Evolutionary conservation across 768 basidiomycete species (phyloP).

Genomic region (Fomitopsis pulvina): DNA sequence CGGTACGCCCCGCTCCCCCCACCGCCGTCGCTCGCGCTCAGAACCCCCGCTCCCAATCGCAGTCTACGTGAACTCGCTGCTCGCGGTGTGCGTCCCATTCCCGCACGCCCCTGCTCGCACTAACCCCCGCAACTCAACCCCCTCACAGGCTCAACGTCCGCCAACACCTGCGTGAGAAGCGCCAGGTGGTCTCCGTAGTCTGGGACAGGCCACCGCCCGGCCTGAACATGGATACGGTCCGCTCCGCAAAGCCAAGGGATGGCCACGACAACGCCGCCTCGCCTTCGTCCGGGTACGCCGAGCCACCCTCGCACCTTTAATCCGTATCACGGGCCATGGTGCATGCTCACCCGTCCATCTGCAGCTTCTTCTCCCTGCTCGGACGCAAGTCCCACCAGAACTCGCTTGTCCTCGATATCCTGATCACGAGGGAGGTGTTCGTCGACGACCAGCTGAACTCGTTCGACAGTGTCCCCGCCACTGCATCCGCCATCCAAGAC

Average conservation of each 20-base stretch:
- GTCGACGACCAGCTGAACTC: background rate
- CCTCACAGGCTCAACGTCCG: background rate
- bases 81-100: conserved; percentile 1
- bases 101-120: too few species aligned
- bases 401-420: background rate
- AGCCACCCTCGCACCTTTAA: too few species aligned
- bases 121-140: too few species aligned
- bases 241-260: background rate
- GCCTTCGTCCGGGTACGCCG: background rate
- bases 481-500: background rate
- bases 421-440: background rate
- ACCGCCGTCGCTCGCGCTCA: background rate
- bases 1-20: background rate
- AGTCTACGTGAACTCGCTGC: background rate
- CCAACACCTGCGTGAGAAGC: background rate
- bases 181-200: background rate
- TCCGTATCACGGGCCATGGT: too few species aligned
- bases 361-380: background rate
- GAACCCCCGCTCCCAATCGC: background rate
- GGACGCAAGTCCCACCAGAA: background rate
- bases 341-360: background rate
- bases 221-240: background rate
- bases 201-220: background rate
- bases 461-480: background rate
- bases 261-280: background rate